Evolutionary conservation across 805 yeast species (phyloP).

Genomic region (Kodamaea sagamina): DNA sequence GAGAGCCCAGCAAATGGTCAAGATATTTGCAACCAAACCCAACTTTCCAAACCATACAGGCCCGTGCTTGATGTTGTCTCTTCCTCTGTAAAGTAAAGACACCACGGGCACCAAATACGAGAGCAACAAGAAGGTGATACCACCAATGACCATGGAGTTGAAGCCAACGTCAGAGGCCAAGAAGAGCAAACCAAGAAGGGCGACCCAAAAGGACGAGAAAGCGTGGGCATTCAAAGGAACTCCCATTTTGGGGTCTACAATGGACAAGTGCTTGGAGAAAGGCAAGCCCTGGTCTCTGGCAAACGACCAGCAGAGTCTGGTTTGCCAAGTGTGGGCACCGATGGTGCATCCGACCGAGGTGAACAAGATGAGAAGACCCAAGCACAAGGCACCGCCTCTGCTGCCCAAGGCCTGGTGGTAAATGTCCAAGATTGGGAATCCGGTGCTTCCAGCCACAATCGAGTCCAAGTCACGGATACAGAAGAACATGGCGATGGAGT

Average conservation of each 20-base stretch:
- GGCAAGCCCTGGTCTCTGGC: constrained; percentile 47
- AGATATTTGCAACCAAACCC: constrained; percentile 35
- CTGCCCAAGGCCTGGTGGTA: constrained; percentile 39
- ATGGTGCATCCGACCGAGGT: constrained; percentile 43
- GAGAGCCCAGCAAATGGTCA: constrained; percentile 36
- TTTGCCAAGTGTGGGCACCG: constrained; percentile 46
- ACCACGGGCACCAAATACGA: constrained; percentile 39
- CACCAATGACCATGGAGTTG: constrained; percentile 41
- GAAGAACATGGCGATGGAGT: constrained; percentile 44
- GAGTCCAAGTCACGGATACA: constrained; percentile 34
- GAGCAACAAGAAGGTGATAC: constrained; percentile 41
- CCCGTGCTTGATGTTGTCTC: constrained; percentile 41
- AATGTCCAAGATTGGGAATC: constrained; percentile 44
- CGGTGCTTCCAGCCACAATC: constrained; percentile 31
- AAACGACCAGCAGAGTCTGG: constrained; percentile 46
- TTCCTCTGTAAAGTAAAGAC: constrained; percentile 37
- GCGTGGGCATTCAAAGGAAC: constrained; percentile 44
- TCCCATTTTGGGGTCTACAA: constrained; percentile 39
- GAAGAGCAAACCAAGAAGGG: constrained; percentile 38
- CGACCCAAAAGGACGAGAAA: constrained; percentile 35
- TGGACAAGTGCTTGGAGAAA: constrained; percentile 39
- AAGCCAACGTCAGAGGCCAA: constrained; percentile 42
- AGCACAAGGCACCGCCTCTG: constrained; percentile 38
- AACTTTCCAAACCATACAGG: constrained; percentile 44
- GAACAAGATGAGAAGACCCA: constrained; percentile 36